Evolutionary conservation across 169 alveolate species (phyloP), one percentile per base, ranked within the genome.

Genomic region (Plasmodium inui): DNA sequence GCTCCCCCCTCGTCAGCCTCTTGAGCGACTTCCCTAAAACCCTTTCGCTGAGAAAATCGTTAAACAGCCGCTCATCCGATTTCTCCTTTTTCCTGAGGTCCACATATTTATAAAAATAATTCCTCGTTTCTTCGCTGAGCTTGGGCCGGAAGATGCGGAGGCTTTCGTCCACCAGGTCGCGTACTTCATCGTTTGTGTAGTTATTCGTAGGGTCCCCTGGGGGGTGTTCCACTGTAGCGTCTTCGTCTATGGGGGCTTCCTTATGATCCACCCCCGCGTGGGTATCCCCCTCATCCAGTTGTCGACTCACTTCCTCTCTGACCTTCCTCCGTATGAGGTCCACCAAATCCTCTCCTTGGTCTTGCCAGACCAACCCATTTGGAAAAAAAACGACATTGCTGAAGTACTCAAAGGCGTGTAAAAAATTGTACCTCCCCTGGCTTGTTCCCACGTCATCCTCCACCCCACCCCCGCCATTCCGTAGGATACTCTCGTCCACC

Each of bases 151-250:
- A 89, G 17, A 89, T 89, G 71, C 94, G 72, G 19, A 89, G n/a
- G 19, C 94, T 89, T 19, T 89, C 94, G 9, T 89, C 94, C 7
- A 89, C 82, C 7, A 89, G 53, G n/a, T 89, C 88, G 4, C n/a
- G n/a, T 74, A 89, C 53, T 10, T 89, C 71, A 0, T 79, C 28
- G 17, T 76, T 19, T 50, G 61, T 12, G 61, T 3, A 17, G 26
- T 14, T 12, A 10, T 44, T 8, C 55, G 0, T 3, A 44, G 55
- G 22, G 6, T 12, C 22, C 1, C 61, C 12, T 17, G 61, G 12
- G 2, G 8, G 22, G 61, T 17, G 22, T 0, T 50, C 26, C 61
- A 17, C 1, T 26, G 7, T 12, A 17, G 22, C 8, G 61, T 4
- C 2, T 2, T 3, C 61, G 9, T 17, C 22, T 1, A 26, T 50